Evolutionary conservation across 495 filamentous ascomycete species (phyloP).

Genomic region (Margaritispora aquatica): DNA sequence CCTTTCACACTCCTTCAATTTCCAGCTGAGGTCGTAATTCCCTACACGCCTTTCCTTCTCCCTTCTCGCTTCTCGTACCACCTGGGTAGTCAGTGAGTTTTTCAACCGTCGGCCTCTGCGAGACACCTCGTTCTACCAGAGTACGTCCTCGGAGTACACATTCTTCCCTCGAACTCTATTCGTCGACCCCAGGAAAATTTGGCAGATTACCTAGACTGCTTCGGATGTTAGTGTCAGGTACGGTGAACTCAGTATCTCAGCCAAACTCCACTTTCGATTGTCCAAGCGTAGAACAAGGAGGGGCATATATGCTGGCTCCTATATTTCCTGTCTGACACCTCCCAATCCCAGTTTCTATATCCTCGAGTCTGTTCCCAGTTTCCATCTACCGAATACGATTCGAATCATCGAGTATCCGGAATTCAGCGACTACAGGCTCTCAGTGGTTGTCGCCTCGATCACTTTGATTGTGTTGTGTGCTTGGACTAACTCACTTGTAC

Average conservation of each 20-base stretch:
- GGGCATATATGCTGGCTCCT: neutral
- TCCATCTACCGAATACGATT: neutral
- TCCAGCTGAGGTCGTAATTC: no score
- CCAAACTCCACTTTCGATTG: neutral
- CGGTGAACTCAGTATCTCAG: neutral
- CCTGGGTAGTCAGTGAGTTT: no score
- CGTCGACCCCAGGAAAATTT: neutral
- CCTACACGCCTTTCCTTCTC: no score
- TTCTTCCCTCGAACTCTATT: neutral
- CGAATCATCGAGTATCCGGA: neutral
- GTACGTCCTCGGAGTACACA: neutral
- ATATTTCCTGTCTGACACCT: neutral
- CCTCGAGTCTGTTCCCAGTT: neutral
- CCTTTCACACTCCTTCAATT: no score
- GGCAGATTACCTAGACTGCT: neutral
- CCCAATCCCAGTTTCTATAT: neutral
- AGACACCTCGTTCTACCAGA: no score
- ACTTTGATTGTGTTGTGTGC: no score
- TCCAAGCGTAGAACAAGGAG: neutral
- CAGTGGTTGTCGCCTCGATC: no score
- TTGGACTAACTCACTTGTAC: no score
- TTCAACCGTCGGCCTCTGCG: no score
- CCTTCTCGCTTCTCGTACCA: no score
- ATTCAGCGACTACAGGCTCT: neutral
- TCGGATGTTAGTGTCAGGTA: neutral